Evolutionary conservation across 2,329 filamentous ascomycete genomes (phyloP).

Genomic region (Penicillium sp.): DNA sequence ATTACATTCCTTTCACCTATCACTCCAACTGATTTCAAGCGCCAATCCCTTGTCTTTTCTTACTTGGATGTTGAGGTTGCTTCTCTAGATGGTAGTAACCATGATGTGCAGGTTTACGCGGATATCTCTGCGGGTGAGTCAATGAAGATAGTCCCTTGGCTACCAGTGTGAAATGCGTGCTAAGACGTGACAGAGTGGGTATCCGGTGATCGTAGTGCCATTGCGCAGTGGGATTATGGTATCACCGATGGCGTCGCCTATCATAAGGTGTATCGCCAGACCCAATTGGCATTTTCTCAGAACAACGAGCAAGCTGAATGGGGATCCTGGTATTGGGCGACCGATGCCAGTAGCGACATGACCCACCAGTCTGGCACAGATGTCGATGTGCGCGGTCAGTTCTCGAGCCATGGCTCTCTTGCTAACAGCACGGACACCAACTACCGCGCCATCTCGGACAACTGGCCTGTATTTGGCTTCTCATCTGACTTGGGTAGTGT

Average conservation of each 20-base stretch:
- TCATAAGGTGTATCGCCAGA: constrained; percentile 60
- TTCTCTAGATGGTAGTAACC: constrained; percentile 64
- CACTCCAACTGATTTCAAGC: constrained; percentile 66
- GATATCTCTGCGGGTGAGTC: constrained; percentile 70
- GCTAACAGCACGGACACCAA: constrained; percentile 52
- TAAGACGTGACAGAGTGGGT: constrained; percentile 65
- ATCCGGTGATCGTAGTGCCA: constrained; percentile 61
- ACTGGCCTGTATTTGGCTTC: constrained; percentile 60
- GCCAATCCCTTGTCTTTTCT: constrained; percentile 72
- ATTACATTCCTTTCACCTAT: constrained; percentile 74
- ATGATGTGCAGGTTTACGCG: constrained; percentile 72
- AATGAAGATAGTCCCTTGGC: neutral
- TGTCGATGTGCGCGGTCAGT: constrained; percentile 52
- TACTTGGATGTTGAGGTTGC: constrained; percentile 68
- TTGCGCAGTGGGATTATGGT: constrained; percentile 67
- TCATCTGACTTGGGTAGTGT: constrained; percentile 55
- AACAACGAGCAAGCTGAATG: constrained; percentile 55
- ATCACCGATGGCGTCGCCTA: constrained; percentile 60
- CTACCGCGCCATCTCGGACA: constrained; percentile 54
- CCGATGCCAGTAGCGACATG: constrained; percentile 44
- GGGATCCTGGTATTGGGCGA: constrained; percentile 60
- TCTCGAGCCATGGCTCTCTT: constrained; percentile 50
- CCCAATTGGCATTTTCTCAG: constrained; percentile 54
- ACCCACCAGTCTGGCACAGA: constrained; percentile 55
- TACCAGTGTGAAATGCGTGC: neutral